Evolutionary conservation across 768 basidiomycete species (phyloP).

Genomic region (Russula sp.): DNA sequence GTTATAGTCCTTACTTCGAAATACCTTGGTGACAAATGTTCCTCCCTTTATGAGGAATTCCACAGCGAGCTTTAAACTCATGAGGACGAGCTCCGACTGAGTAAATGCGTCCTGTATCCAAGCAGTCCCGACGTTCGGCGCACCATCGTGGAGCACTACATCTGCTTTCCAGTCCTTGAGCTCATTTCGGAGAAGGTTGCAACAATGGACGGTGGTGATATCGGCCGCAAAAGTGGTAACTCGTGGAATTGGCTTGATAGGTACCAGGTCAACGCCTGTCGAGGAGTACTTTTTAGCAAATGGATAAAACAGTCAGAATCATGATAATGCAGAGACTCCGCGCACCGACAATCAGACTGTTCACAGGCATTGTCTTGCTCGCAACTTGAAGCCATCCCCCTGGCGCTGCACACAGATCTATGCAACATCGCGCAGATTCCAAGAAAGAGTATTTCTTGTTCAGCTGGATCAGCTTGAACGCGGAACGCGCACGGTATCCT

Average conservation of each 20-base stretch:
- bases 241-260: constrained; percentile 92
- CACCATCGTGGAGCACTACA: constrained; percentile 96
- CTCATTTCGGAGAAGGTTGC: constrained; percentile 76
- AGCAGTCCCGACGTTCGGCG: constrained; percentile 97
- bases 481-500: constrained; percentile 98
- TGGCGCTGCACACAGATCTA: constrained; percentile 97
- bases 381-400: constrained; percentile 99
- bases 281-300: neutral
- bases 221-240: constrained; percentile 89
- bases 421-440: constrained; percentile 82
- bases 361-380: constrained; percentile 93
- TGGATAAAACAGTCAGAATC: neutral
- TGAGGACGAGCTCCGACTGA: constrained; percentile 94
- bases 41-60: constrained; percentile 92
- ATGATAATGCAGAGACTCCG: constrained; percentile 8
- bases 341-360: constrained; percentile 85
- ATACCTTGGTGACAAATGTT: constrained; percentile 96
- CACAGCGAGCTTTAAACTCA: constrained; percentile 90
- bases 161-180: constrained; percentile 99
- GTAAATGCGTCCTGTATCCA: constrained; percentile 99
- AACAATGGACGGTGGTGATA: constrained; percentile 89
- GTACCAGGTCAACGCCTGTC: constrained; percentile 87
- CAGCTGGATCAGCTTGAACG: constrained; percentile 97
- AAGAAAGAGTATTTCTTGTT: constrained; percentile 97
- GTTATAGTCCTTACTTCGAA: constrained; percentile 97